Base-by-base conservation (phyloP, 164 flowering plant genomes). In the Macadamia integrifolia region DNA sequence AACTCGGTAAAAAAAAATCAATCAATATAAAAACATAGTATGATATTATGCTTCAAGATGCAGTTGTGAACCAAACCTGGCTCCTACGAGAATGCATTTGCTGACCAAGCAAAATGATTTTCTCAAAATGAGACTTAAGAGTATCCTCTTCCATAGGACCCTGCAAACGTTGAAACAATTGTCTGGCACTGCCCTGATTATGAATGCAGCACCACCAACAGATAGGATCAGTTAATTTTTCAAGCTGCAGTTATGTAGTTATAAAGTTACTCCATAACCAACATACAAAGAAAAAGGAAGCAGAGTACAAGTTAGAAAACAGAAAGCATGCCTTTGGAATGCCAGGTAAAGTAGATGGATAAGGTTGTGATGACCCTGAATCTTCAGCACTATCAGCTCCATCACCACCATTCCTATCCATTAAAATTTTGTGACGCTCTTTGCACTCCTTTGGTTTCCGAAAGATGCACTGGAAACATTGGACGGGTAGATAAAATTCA, bases 381-480 rank as follows among this genome's bases (percentile, higher is more conserved):
- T 92, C 97, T 69, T 92, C 99, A 64, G 94, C 98, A 85, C 96
- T 92, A 72, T 88, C 97, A 68, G 96, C 95, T 18, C 94, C 97
- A 80, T 92, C 98, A 74, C 89, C 88, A 78, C 86, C 73, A 75
- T 76, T 80, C 73, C 77, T 83, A 75, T 95, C 97, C 97, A 95
- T 89, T 66, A 92, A 77, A 61, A 67, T 55, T 66, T 84, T 92
- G 81, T 95, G 96, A 49, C 89, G 91, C 74, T 89, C 98, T 79
- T 87, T 91, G 85, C 99, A 95, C 63, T 95, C 99, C 67, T 83
- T 85, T 64, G 98, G 85, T 74, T 83, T 91, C 61, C 96, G 96
- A 67, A 84, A 90, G 61, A 87, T 84, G 71, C 86, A 85, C 99
- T 95, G 83, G 9, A 81, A 68, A 35, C 14, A 23, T 42, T 29